Evolutionary conservation across 2,329 filamentous ascomycete species (phyloP).

Genomic region (Colletotrichum cereale): DNA sequence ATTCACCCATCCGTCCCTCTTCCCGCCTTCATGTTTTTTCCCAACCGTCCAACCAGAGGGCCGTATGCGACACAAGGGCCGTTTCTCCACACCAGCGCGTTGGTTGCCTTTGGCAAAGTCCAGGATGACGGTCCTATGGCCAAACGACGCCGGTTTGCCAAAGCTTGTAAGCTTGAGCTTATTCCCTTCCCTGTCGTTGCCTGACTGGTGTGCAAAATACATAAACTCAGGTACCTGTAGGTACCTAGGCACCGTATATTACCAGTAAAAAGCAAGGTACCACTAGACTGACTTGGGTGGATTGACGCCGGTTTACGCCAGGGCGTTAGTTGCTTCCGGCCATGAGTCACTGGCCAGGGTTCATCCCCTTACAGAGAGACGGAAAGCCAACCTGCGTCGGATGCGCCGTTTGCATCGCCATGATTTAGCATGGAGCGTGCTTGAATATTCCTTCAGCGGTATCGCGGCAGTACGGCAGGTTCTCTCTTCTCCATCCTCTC

Average conservation of each 20-base stretch:
- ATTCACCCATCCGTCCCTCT: not conserved
- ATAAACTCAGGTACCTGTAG: too few species aligned
- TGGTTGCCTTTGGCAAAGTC: not conserved
- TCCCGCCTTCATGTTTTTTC: not conserved
- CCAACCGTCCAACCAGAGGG: not conserved
- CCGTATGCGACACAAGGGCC: not conserved
- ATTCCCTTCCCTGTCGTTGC: not conserved
- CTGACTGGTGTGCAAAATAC: too few species aligned
- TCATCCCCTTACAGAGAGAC: not conserved
- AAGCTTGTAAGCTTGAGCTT: constrained; percentile 11
- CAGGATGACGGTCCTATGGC: not conserved
- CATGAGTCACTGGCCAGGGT: constrained; percentile 7
- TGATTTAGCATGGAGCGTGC: not conserved
- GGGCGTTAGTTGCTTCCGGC: not conserved
- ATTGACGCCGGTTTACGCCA: not conserved
- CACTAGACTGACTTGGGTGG: not conserved
- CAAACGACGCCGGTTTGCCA: not conserved
- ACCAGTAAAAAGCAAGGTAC: too few species aligned
- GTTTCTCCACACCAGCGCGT: not conserved
- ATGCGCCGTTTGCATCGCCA: not conserved
- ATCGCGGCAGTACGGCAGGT: not conserved
- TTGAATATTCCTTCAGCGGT: not conserved
- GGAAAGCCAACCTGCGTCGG: not conserved
- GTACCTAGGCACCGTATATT: too few species aligned
- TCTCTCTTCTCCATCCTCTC: not conserved